phyloP scores from a whole-genome alignment of 176 grass and related monocot genomes.

The Alopecurus myosuroides region DNA sequence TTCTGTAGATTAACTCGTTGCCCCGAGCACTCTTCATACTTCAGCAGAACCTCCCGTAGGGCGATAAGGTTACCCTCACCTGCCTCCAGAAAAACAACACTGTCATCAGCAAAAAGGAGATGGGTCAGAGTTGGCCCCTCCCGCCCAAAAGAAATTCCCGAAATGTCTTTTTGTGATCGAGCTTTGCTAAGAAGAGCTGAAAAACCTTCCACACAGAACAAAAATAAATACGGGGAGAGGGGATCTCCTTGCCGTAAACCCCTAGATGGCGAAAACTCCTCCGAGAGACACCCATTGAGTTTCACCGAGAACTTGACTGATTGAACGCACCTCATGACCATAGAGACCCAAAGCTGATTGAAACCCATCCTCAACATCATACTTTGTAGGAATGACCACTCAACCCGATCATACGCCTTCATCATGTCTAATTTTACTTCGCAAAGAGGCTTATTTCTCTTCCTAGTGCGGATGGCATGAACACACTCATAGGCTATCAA shows the following conservation, averaged over 20 bases:
- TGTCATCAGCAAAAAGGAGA: not conserved
- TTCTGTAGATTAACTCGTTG: not conserved
- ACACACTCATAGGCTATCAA: no score
- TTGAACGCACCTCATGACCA: not conserved
- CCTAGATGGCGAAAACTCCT: not conserved
- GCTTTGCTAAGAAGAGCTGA: not conserved
- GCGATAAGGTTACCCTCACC: not conserved
- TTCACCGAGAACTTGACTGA: not conserved
- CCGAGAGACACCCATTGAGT: not conserved
- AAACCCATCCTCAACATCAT: not conserved
- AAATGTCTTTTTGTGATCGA: not conserved
- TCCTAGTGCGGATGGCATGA: not conserved
- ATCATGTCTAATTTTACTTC: not conserved
- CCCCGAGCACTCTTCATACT: not conserved
- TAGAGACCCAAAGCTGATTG: not conserved
- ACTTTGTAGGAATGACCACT: not conserved
- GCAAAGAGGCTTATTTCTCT: not conserved
- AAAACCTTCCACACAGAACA: not conserved
- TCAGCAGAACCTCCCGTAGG: not conserved
- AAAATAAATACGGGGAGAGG: not conserved
- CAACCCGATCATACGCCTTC: not conserved
- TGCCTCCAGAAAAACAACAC: not conserved
- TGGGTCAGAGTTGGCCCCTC: not conserved
- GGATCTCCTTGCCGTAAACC: not conserved
- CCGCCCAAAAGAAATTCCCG: no score